Evolutionary conservation across 495 filamentous ascomycete genomes (phyloP), one percentile per base, ranked within the genome.

Genomic region (Parathielavia hyrcaniae): DNA sequence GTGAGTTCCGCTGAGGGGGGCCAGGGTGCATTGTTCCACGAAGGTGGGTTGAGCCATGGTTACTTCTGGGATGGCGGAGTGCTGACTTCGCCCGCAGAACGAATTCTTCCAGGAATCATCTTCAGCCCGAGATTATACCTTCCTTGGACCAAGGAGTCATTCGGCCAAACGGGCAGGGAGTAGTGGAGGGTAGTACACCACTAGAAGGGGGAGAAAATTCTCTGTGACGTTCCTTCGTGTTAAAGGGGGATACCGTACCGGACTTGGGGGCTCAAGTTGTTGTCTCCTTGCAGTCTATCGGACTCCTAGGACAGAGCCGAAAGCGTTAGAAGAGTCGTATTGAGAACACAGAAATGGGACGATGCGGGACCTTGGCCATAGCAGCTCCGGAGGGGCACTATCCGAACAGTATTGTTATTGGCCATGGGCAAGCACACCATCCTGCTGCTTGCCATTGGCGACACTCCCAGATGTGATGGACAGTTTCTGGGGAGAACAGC

Each of bases 81-180:
- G 43, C 45, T 59, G 13, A 54, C 39, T 44, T 34, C 11, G 13
- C 11, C 11, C 5, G 35, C 49, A 81, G 77, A 81, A 81, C 63
- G 68, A 71, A 16, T 72, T 79, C 47, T 77, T 79, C n/a, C 64
- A 69, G 66, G 26, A 63, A 77, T 32, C 64, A 77, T 22, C 63
- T 80, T 16, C 77, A 80, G 57, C 55, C 71, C 0, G 71, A 74
- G 14, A 80, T 82, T 53, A 73, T 83, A 57, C 77, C 79, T 10
- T 57, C 68, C 1, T 52, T 83, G 38, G 72, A 67, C 11, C 62
- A 73, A 17, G 74, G 72, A 1, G 59, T 74, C 10, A 62, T 81
- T 22, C 63, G 70, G 53, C 79, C 80, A 12, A 81, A 81, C 64
- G 70, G 64, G 55, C 66, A 70, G 51, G 69, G 69, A 30, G 56